phyloP scores from a whole-genome alignment of 495 filamentous ascomycete genomes.

The Penicillium taxi region DNA sequence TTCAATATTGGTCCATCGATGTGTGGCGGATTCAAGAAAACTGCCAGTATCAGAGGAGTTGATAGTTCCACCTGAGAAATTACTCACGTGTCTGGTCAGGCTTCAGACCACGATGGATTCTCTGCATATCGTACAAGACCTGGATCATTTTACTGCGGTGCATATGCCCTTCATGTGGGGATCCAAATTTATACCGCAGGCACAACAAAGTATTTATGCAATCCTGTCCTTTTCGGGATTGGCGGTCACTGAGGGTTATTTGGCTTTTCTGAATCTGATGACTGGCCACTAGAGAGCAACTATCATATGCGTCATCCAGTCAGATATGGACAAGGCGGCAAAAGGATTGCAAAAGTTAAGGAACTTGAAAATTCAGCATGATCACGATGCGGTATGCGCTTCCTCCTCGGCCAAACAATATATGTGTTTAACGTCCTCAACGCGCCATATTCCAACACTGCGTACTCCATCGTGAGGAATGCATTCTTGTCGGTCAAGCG shows the following conservation, averaged over 20 bases:
- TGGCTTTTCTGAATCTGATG: constrained; percentile 22
- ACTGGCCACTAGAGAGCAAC: constrained; percentile 19
- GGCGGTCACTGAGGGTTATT: constrained; percentile 18
- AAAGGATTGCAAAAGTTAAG: constrained; percentile 19
- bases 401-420: constrained; percentile 25
- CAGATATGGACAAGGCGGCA: constrained; percentile 20
- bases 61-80: constrained; percentile 13
- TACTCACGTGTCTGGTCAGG: constrained; percentile 10
- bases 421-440: constrained; percentile 25
- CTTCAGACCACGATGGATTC: constrained; percentile 19
- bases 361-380: constrained; percentile 14
- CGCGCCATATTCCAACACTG: constrained; percentile 17
- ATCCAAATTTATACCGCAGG: constrained; percentile 12
- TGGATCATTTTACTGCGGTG: constrained; percentile 18
- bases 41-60: constrained; percentile 4
- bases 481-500: constrained; percentile 21
- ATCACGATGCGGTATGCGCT: constrained; percentile 20
- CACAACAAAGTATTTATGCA: constrained; percentile 14
- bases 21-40: constrained; percentile 7
- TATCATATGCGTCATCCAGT: constrained; percentile 14
- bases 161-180: constrained; percentile 22
- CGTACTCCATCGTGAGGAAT: constrained; percentile 21
- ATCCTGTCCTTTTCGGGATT: constrained; percentile 16
- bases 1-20: constrained; percentile 2
- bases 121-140: constrained; percentile 17